Evolutionary conservation across 176 grass and related monocot species (phyloP), one percentile per base, ranked within the genome.

Genomic region (Oryza glumipatula): DNA sequence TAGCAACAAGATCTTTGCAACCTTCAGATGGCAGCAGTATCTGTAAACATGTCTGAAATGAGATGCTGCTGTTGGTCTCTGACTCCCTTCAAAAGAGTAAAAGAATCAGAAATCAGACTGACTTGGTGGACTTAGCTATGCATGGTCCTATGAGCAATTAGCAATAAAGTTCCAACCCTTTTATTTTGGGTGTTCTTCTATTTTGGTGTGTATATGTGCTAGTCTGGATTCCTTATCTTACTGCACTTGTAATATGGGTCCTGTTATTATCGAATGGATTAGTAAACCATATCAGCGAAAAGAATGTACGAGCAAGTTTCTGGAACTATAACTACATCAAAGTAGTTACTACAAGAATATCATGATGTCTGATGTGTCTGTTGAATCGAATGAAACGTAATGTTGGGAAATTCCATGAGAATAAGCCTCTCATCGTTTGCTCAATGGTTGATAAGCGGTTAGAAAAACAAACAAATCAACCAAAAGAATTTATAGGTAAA

Each of bases 91-190:
- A 22, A 63, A 30, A 63, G 45, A 76, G 63, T 60, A 52, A 30
- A 85, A 32, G 43, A 81, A 85, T 69, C 66, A 33, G 43, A 44
- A 81, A 85, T 63, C 66, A 36, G 39, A 7, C n/a, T 89, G 28
- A 80, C 77, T 66, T 80, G 63, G 43, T 77, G 28, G 43, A 68
- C 35, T 67, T 83, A 41, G 1, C 43, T 74, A 46, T 47, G 79
- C 11, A 28, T 47, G 79, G 26, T 54, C 70, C 38, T 46, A 6
- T 73, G 52, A 47, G 38, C 54, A 83, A 73, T 80, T 9, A 68
- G 46, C 0, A 16, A 11, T 28, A 71, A 74, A 38, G n/a, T 82
- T 58, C 54, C 9, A 16, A 21, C 13, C 72, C 17, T 70, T 81
- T 35, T 54, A 10, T 77, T 30, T 81, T 70, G 11, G 43, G 43